Evolutionary conservation across 108 stramenopile genomes (phyloP).

Genomic region (Stephanodiscus minutulus): DNA sequence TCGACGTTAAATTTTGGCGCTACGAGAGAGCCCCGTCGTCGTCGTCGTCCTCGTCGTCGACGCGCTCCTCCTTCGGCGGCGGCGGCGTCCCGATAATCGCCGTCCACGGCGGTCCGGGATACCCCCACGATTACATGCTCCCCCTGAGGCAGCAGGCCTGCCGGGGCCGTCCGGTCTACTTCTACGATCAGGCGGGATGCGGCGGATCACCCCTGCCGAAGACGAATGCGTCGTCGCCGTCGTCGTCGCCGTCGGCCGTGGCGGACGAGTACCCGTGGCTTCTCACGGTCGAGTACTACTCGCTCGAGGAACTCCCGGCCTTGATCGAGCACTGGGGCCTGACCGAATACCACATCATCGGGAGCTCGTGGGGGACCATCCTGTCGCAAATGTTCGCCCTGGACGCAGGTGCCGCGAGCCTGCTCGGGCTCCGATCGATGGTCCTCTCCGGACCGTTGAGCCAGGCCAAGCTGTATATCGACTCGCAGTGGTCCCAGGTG

Average conservation of each 20-base stretch:
- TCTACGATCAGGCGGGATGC: constrained; percentile 62
- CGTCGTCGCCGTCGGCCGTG: background rate
- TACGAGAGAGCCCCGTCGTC: constrained; percentile 8
- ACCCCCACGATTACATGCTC: constrained; percentile 46
- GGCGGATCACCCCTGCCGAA: constrained; percentile 17
- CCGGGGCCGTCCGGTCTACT: constrained; percentile 42
- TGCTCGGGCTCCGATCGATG: constrained; percentile 23
- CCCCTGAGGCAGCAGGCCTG: constrained; percentile 58
- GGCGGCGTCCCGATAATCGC: constrained; percentile 17
- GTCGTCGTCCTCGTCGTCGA: background rate
- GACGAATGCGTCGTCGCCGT: background rate
- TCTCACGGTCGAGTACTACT: constrained; percentile 45
- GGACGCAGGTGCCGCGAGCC: constrained; percentile 3
- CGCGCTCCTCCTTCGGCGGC: background rate
- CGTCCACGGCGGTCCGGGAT: constrained; percentile 60
- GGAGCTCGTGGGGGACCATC: constrained; percentile 50
- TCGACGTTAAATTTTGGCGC: constrained; percentile 34
- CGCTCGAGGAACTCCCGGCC: constrained; percentile 48
- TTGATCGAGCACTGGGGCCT: constrained; percentile 38
- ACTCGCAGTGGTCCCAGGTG: constrained; percentile 47
- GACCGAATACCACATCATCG: constrained; percentile 41
- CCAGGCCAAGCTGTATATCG: constrained; percentile 38
- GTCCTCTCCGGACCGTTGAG: constrained; percentile 50
- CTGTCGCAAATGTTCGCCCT: constrained; percentile 44
- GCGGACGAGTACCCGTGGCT: constrained; percentile 23